phyloP scores from a whole-genome alignment of 305 asterid genomes.

The Solanum chacoense region DNA sequence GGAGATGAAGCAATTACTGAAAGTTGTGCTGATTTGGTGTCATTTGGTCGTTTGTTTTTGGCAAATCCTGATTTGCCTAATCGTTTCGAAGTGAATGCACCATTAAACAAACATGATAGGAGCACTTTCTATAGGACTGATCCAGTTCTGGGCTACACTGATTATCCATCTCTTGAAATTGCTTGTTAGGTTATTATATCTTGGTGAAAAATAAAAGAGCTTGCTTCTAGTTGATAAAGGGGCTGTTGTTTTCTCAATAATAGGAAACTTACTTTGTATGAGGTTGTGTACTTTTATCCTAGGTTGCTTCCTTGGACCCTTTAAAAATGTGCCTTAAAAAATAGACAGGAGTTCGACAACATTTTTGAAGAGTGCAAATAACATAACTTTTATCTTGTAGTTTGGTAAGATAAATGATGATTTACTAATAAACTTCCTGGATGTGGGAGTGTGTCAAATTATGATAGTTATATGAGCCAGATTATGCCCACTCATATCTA shows the following conservation, averaged over 20 bases:
- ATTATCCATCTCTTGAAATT: conserved; percentile 25
- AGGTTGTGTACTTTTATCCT: background rate
- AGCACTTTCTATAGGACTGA: conserved; percentile 29
- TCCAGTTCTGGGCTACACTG: conserved; percentile 44
- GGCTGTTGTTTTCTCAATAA: background rate
- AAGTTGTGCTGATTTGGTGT: conserved; percentile 19
- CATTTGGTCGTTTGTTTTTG: conserved; percentile 38
- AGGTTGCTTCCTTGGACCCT: background rate
- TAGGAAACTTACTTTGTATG: background rate
- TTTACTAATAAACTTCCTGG: background rate
- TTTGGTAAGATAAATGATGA: background rate
- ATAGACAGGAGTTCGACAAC: background rate
- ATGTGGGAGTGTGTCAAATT: background rate
- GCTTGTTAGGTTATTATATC: background rate
- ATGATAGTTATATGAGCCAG: background rate
- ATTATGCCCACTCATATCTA: background rate
- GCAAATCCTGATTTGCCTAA: conserved; percentile 44
- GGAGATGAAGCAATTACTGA: conserved; percentile 21
- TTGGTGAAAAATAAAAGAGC: background rate
- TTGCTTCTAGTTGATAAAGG: background rate
- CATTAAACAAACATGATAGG: conserved; percentile 26
- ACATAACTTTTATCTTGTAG: background rate
- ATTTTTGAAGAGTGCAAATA: background rate
- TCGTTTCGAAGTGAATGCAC: conserved; percentile 23
- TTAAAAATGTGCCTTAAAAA: background rate